Evolutionary conservation across 1,139 yeast species (phyloP), one percentile per base, ranked within the genome.

Genomic region (Taphrina confusa): DNA sequence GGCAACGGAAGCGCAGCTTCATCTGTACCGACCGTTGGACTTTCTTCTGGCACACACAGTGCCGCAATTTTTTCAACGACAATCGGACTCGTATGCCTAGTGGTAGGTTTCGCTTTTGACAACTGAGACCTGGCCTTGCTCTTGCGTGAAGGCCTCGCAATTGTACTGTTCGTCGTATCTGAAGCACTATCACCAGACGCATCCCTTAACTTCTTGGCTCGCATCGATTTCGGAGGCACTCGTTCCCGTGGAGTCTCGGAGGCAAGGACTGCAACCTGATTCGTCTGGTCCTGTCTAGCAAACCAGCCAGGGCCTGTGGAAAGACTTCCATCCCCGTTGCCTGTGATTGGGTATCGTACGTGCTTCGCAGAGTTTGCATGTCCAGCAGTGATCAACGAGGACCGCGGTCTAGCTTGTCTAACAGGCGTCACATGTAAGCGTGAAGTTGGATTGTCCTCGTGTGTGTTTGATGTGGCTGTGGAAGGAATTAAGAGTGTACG

Each of bases 231-330:
- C n/a, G n/a, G n/a, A n/a, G n/a, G n/a, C n/a, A n/a, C n/a, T n/a
- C n/a, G n/a, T n/a, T n/a, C n/a, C n/a, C n/a, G n/a, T n/a, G n/a
- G n/a, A n/a, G n/a, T n/a, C n/a, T n/a, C n/a, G n/a, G n/a, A n/a
- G n/a, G n/a, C n/a, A n/a, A n/a, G n/a, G n/a, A n/a, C n/a, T n/a
- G n/a, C n/a, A n/a, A n/a, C n/a, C n/a, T n/a, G n/a, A n/a, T n/a
- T n/a, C n/a, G n/a, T n/a, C 25, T 33, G 39, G 23, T 47, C 52
- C 23, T 47, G 37, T 11, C 52, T 40, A 2, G 52, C 39, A 14
- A 47, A 33, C 52, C 52, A 47, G 16, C 50, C 50, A n/a, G 50
- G 47, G 4, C 47, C 31, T 1, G 33, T 8, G 12, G 47, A 12
- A 8, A 23, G 31, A 12, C 16, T 9, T 4, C 42, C n/a, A 6